These are phyloP conservation scores for Aurifilum marmelostoma DNA, from an alignment of 2,329 filamentous ascomycete species.

Conservation along the genomic window DNA sequence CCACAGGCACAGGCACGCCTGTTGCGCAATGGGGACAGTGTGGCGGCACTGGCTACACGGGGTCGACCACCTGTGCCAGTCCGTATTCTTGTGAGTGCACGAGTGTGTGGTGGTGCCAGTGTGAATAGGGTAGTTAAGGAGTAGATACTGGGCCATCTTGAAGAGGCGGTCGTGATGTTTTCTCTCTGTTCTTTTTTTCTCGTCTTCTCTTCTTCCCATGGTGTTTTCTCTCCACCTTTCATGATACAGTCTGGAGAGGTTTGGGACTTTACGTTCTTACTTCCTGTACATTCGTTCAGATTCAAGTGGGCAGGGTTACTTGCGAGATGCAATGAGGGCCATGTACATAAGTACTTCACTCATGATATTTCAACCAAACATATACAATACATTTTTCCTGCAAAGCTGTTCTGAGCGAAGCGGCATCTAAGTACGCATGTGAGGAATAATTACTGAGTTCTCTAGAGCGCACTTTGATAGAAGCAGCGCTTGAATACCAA, in stretches of 20 bases:
- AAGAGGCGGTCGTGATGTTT: background rate
- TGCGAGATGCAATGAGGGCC: background rate
- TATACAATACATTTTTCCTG: no score
- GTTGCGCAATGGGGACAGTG: constrained; percentile 26
- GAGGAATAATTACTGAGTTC: no score
- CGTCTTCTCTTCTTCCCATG: background rate
- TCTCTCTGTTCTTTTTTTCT: background rate
- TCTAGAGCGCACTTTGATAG: background rate
- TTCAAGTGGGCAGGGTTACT: background rate
- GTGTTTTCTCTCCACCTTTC: background rate
- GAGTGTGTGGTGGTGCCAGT: constrained; percentile 27
- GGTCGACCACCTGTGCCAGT: constrained; percentile 19
- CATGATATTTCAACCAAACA: background rate
- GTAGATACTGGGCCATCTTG: background rate
- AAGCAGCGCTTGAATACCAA: background rate
- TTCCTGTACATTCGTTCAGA: constrained; percentile 4
- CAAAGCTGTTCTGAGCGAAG: no score
- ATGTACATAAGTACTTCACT: background rate
- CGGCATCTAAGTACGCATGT: no score
- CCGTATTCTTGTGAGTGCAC: constrained; percentile 20
- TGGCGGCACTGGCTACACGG: constrained; percentile 20
- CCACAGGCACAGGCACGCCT: background rate
- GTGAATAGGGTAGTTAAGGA: constrained; percentile 17
- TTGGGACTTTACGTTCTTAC: background rate
- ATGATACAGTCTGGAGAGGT: background rate